Percentiles rank a stretch among this genome's conserved stretches.
These are phyloP conservation scores for Brettanomyces naardenensis DNA, from an alignment of 805 yeast species.

Conservation along the genomic window DNA sequence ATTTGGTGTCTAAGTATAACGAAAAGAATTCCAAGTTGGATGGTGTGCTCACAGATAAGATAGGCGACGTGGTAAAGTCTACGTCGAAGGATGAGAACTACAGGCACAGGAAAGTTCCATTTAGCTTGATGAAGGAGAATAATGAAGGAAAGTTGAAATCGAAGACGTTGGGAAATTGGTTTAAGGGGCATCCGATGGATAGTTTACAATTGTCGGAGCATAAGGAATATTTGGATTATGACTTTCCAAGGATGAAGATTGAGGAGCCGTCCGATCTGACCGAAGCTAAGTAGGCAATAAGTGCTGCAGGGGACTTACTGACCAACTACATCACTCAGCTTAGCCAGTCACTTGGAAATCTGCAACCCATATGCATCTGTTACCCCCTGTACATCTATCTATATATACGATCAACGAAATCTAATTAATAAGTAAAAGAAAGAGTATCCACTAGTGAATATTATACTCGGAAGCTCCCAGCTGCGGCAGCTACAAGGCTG, in stretches of 20 bases:
- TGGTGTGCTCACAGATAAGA: slow-evolving; percentile 6
- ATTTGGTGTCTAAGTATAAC: slow-evolving; percentile 4
- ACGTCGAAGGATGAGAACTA: neutral
- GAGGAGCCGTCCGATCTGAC: too few species aligned
- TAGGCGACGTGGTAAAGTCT: slow-evolving; percentile 8
- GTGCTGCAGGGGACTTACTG: too few species aligned
- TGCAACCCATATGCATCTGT: too few species aligned
- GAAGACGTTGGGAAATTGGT: slow-evolving; percentile 10
- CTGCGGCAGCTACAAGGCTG: too few species aligned
- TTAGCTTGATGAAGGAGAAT: neutral
- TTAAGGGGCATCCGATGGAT: slow-evolving; percentile 10
- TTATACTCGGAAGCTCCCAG: too few species aligned
- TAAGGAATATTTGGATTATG: slow-evolving; percentile 9
- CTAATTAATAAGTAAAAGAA: neutral
- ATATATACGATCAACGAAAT: too few species aligned
- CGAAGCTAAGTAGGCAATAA: too few species aligned
- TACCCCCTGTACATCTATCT: too few species aligned
- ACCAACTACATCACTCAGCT: too few species aligned
- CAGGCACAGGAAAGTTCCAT: slow-evolving; percentile 1
- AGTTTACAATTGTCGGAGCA: slow-evolving; percentile 11
- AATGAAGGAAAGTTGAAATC: slow-evolving; percentile 1
- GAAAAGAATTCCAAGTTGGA: slow-evolving; percentile 2
- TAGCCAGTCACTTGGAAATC: too few species aligned
- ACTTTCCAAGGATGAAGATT: slow-evolving; percentile 7
- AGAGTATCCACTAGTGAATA: neutral